Evolutionary conservation across 2,329 filamentous ascomycete genomes (phyloP), one percentile per base, ranked within the genome.

Genomic region (Teratosphaeria pseudoeucalypti): DNA sequence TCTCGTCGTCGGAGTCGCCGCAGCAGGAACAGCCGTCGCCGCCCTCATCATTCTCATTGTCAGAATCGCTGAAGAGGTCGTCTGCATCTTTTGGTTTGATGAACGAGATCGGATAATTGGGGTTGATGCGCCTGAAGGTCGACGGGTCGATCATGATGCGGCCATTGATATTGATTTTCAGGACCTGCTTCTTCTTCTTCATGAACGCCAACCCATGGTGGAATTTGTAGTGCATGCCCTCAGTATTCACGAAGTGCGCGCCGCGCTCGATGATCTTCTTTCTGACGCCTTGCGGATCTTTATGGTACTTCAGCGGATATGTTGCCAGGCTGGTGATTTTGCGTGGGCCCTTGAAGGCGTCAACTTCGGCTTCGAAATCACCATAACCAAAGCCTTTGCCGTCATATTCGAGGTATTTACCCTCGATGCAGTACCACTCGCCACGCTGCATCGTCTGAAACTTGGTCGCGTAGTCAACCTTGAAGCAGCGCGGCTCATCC

Each of bases 61-160:
- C 76, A 16, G 79, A 77, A 0, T 77, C 78, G 9, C 81, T 80
- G 23, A 79, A 80, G 1, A 85, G 68, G 1, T 84, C 72, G 29
- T 73, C 80, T 60, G 66, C 61, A 11, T 91, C 86, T 65, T 88
- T 87, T 0, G 88, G 83, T 56, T 87, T 85, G 58, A 95, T 85
- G 1, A 82, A 80, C 26, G 87, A 89, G 66, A 92, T 83, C 0
- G 82, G 83, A 65, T 95, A 95, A 70, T 95, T 95, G 0, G 91
- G 89, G 65, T 94, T 89, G 72, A 92, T 89, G 37, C 89, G 84
- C 9, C 90, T 84, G 74, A 95, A 91, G 52, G 88, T 89, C 3
- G 85, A 85, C 0, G 90, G 85, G 69, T 96, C 92, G 27, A 96
- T 80, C 90, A 96, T 96, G 63, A 95, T 82, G 34, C 92, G 85